These are phyloP conservation scores for Myriosclerotinia duriaeana DNA, from an alignment of 2,329 filamentous ascomycete genomes.

Conservation along the genomic window DNA sequence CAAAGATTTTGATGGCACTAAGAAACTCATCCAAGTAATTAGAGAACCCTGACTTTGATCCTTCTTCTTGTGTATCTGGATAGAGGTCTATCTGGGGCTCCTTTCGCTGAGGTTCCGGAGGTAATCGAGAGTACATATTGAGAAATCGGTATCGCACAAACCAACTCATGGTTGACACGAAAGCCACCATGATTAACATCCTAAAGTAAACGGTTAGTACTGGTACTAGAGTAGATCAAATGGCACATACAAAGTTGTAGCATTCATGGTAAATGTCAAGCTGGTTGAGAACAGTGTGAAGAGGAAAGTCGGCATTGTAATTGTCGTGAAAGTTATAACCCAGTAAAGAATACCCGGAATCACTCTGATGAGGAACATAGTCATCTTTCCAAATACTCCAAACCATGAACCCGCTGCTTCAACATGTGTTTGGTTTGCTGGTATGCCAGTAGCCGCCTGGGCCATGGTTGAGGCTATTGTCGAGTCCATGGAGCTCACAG, in stretches of 20 bases:
- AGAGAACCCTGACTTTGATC: constrained; percentile 85
- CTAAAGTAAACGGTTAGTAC: constrained; percentile 43
- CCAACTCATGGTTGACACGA: constrained; percentile 88
- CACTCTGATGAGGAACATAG: constrained; percentile 56
- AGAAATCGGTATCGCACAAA: constrained; percentile 92
- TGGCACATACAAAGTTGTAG: constrained; percentile 77
- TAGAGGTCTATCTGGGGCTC: constrained; percentile 95
- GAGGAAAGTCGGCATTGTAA: constrained; percentile 84
- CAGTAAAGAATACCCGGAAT: constrained; percentile 68
- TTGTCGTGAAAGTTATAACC: constrained; percentile 79
- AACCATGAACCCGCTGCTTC: constrained; percentile 54
- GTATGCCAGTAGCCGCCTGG: constrained; percentile 28
- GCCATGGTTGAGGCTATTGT: constrained; percentile 29
- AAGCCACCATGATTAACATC: constrained; percentile 71
- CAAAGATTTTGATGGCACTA: constrained; percentile 98
- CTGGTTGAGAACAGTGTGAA: constrained; percentile 90
- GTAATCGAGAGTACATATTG: constrained; percentile 93
- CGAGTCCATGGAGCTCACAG: constrained; percentile 32
- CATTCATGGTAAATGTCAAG: constrained; percentile 97
- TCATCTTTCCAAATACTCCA: constrained; percentile 54
- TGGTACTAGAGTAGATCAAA: constrained; percentile 25
- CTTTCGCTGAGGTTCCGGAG: constrained; percentile 91
- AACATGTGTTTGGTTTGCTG: constrained; percentile 40
- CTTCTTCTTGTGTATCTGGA: constrained; percentile 86
- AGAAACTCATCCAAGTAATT: constrained; percentile 98